Conservation (phyloP, 2,329 filamentous ascomycete species). For the Diaporthe humulicola region DNA sequence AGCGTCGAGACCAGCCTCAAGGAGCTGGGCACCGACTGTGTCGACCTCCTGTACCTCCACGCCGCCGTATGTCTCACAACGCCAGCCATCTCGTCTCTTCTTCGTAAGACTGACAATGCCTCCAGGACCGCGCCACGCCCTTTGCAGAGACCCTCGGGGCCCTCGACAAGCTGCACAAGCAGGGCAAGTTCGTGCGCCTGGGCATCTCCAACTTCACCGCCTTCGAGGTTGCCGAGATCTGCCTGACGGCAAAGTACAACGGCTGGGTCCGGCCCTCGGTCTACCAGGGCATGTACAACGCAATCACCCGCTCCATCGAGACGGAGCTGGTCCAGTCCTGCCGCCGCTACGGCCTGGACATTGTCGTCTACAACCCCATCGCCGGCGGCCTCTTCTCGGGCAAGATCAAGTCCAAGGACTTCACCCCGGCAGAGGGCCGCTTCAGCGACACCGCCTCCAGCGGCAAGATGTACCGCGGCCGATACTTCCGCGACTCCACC, state of each 20-base stretch:
- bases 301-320: constrained; percentile 82
- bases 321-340: constrained; percentile 80
- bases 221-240: constrained; percentile 89
- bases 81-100: no score
- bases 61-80: constrained; percentile 66
- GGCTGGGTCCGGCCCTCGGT: constrained; percentile 87
- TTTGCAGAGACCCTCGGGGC: constrained; percentile 86
- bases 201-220: constrained; percentile 89
- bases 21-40: constrained; percentile 78
- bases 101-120: background rate
- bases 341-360: constrained; percentile 80
- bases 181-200: constrained; percentile 85
- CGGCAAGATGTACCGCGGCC: constrained; percentile 71
- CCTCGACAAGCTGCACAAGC: constrained; percentile 84
- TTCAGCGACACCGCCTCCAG: constrained; percentile 69
- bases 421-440: constrained; percentile 74
- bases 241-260: constrained; percentile 82
- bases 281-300: constrained; percentile 86
- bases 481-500: constrained; percentile 79
- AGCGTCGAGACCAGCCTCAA: constrained; percentile 77
- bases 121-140: constrained; percentile 71
- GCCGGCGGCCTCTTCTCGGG: constrained; percentile 86
- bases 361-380: constrained; percentile 87
- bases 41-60: constrained; percentile 84
- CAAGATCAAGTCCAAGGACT: constrained; percentile 78